Evolutionary conservation across 164 flowering plant species (phyloP).

Genomic region (Dillenia suffruticosa): DNA sequence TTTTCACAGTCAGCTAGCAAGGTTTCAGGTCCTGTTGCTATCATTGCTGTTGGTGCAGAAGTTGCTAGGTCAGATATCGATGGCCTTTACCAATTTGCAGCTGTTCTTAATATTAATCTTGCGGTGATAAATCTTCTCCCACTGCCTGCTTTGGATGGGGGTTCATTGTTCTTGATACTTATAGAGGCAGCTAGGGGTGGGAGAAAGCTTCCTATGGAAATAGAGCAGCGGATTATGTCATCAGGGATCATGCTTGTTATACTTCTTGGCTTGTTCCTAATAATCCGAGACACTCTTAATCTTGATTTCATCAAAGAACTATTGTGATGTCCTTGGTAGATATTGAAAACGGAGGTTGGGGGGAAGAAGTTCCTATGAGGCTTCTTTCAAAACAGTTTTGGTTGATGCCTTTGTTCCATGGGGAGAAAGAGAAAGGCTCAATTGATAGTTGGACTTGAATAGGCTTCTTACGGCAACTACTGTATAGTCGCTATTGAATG

Average conservation of each 20-base stretch:
- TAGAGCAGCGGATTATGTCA: constrained; percentile 92
- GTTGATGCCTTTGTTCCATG: constrained; percentile 4
- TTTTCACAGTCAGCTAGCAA: constrained; percentile 85
- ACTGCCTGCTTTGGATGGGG: constrained; percentile 95
- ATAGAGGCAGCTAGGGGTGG: constrained; percentile 94
- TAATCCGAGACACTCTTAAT: constrained; percentile 81
- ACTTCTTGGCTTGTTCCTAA: constrained; percentile 69
- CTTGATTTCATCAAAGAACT: constrained; percentile 83
- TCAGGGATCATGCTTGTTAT: constrained; percentile 83
- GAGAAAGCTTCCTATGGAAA: constrained; percentile 78
- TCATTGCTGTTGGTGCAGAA: constrained; percentile 97
- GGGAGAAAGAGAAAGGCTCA: not conserved
- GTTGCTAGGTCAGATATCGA: constrained; percentile 87
- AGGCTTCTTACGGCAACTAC: constrained; percentile 9
- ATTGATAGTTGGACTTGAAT: constrained; percentile 1
- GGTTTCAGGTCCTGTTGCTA: constrained; percentile 95
- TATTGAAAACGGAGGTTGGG: constrained; percentile 7
- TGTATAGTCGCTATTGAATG: constrained; percentile 7
- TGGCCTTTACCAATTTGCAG: constrained; percentile 94
- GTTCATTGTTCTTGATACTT: constrained; percentile 76
- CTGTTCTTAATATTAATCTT: constrained; percentile 81
- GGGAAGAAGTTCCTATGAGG: not conserved
- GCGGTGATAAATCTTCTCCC: constrained; percentile 97
- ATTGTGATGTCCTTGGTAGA: constrained; percentile 36
- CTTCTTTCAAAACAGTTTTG: constrained; percentile 1